Percentiles rank a stretch among this genome's conserved stretches.
phyloP scores from a whole-genome alignment of 2,329 filamentous ascomycete species.

The Aspergillus sp. region DNA sequence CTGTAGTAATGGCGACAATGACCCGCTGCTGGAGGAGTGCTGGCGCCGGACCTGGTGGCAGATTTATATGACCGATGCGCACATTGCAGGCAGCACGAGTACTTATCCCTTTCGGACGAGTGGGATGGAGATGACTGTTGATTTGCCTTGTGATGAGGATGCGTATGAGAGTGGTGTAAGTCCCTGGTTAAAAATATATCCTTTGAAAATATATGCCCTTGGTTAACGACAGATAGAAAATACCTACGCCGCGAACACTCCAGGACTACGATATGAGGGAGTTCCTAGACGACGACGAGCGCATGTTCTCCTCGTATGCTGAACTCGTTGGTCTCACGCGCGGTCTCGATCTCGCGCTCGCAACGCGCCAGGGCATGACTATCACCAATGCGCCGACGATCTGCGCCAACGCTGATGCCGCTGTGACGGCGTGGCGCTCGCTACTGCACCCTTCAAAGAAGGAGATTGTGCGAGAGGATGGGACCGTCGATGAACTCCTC shows the following conservation, averaged over 20 bases:
- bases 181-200: too few species aligned
- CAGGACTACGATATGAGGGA: conserved; percentile 32
- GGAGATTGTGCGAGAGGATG: conserved; percentile 53
- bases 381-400: conserved; percentile 17
- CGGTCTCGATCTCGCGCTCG: conserved; percentile 23
- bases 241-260: conserved; percentile 25
- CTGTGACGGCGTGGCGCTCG: conserved; percentile 39
- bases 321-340: conserved; percentile 27
- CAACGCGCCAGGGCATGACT: conserved; percentile 13
- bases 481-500: conserved; percentile 59
- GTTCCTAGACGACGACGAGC: conserved; percentile 21
- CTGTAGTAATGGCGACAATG: background rate
- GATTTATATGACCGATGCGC: conserved; percentile 70
- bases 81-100: conserved; percentile 64
- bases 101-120: conserved; percentile 24
- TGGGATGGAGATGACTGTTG: conserved; percentile 19
- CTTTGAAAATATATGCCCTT: too few species aligned
- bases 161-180: conserved; percentile 24
- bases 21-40: conserved; percentile 25
- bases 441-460: conserved; percentile 36
- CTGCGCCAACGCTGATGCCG: conserved; percentile 31
- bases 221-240: conserved; percentile 16
- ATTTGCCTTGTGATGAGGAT: conserved; percentile 31
- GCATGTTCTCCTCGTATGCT: conserved; percentile 30
- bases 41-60: conserved; percentile 48